phyloP scores from a whole-genome alignment of 2,329 filamentous ascomycete genomes.

The Aspergillus felis region DNA sequence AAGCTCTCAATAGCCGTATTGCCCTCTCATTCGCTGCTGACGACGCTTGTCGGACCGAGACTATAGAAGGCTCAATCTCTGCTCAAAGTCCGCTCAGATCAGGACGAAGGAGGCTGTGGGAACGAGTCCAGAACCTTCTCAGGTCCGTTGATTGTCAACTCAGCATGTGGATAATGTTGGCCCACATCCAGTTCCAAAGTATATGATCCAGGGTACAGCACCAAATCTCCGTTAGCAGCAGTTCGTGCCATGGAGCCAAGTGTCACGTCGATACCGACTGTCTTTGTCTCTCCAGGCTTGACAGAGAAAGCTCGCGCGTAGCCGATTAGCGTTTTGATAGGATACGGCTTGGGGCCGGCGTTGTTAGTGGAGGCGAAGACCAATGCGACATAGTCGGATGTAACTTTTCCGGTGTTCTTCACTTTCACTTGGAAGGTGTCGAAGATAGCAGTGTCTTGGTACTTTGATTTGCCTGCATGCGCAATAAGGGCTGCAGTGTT shows the following conservation, averaged over 20 bases:
- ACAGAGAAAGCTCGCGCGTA: conserved; percentile 21
- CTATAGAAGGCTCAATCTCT: too few relatives aligned
- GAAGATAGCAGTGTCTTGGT: conserved; percentile 13
- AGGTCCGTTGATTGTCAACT: neutral
- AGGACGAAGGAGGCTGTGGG: neutral
- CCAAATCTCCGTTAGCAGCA: conserved; percentile 27
- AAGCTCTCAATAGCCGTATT: too few relatives aligned
- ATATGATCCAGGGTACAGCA: conserved; percentile 35
- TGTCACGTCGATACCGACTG: conserved; percentile 24
- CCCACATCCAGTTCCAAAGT: conserved; percentile 3
- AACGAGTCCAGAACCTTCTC: neutral
- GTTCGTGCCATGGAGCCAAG: conserved; percentile 28
- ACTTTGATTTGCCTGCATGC: neutral
- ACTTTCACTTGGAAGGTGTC: conserved; percentile 24
- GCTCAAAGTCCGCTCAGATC: too few relatives aligned
- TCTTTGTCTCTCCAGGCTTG: conserved; percentile 14
- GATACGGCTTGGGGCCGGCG: conserved; percentile 31
- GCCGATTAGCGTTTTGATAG: conserved; percentile 32
- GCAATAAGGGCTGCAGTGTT: neutral
- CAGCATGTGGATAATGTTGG: neutral
- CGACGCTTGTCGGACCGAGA: too few relatives aligned
- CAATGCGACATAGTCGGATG: conserved; percentile 34
- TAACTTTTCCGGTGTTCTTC: conserved; percentile 26
- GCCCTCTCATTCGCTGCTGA: too few relatives aligned
- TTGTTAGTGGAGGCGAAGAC: conserved; percentile 26